phyloP scores from a whole-genome alignment of 192 early-diverging fungal genomes.

The Haplosporangium gracile region DNA sequence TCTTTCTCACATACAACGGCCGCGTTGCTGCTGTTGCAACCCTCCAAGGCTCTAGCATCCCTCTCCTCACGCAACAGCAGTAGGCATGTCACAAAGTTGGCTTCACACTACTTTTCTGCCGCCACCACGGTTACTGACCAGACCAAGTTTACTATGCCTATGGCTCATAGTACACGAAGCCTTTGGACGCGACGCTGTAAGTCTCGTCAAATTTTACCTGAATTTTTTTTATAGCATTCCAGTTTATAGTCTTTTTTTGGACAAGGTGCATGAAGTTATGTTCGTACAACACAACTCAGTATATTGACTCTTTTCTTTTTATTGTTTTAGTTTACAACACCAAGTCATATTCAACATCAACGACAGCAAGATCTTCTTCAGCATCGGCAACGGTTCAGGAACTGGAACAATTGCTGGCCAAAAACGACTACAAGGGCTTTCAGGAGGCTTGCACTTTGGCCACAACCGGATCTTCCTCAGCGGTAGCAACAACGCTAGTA shows the following conservation, averaged over 20 bases:
- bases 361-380: neutral
- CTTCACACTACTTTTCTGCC: neutral
- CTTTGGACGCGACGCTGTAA: slow-evolving; percentile 2
- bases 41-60: neutral
- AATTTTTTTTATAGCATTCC: neutral
- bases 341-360: slow-evolving; percentile 3
- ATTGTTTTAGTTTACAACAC: neutral
- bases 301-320: too few species aligned
- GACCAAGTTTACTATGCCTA: neutral
- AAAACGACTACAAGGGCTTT: slow-evolving; percentile 34
- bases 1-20: neutral
- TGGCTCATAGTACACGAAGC: neutral
- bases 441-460: slow-evolving; percentile 25
- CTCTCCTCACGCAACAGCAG: neutral
- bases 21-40: neutral
- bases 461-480: neutral
- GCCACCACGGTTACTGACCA: neutral
- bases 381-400: slow-evolving; percentile 20
- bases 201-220: neutral
- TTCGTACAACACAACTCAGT: too few species aligned
- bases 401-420: slow-evolving; percentile 29
- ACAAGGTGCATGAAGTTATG: neutral
- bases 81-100: neutral
- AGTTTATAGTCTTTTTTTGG: neutral
- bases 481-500: neutral